A percentile compares a stretch with the other conserved stretches of the same genome.
phyloP scores from a whole-genome alignment of 2,329 filamentous ascomycete genomes.

The Elsinoe fawcettii region DNA sequence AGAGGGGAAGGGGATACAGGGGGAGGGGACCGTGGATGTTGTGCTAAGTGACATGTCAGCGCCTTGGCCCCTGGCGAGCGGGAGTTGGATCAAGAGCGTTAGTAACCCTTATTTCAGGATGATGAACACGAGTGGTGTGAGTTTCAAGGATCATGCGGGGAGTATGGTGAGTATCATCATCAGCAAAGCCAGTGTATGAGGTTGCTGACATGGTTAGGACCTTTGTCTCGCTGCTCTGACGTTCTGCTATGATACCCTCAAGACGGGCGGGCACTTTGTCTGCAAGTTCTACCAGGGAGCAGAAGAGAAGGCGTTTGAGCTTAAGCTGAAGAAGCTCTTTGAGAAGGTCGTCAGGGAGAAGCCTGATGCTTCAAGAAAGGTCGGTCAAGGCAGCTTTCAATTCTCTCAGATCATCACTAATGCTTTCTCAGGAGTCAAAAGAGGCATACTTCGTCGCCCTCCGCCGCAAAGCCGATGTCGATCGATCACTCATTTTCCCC shows the following conservation, averaged over 20 bases:
- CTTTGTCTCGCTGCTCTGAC: constrained; percentile 77
- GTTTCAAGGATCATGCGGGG: constrained; percentile 78
- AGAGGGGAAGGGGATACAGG: constrained; percentile 32
- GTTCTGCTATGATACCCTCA: constrained; percentile 80
- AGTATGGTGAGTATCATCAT: constrained; percentile 67
- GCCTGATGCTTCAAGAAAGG: constrained; percentile 80
- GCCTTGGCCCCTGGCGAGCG: constrained; percentile 78
- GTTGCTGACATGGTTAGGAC: constrained; percentile 51
- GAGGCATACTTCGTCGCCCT: constrained; percentile 83
- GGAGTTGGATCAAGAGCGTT: constrained; percentile 78
- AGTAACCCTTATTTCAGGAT: constrained; percentile 96
- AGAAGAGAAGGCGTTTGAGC: constrained; percentile 76
- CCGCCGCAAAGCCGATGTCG: constrained; percentile 51
- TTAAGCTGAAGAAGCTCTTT: constrained; percentile 67
- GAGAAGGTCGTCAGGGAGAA: constrained; percentile 76
- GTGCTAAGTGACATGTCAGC: constrained; percentile 98
- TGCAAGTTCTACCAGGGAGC: constrained; percentile 95
- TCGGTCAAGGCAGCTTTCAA: constrained; percentile 40
- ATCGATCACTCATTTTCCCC: constrained; percentile 40
- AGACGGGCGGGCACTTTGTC: constrained; percentile 77
- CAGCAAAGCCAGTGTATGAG: background rate
- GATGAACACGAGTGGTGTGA: constrained; percentile 94
- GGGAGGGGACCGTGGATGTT: constrained; percentile 58
- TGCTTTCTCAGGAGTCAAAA: constrained; percentile 59
- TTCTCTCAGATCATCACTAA: background rate